A percentile compares a stretch with the other conserved stretches of the same genome.
Evolutionary conservation across 345 rosid genomes (phyloP).

Genomic region (Populus deltoides): DNA sequence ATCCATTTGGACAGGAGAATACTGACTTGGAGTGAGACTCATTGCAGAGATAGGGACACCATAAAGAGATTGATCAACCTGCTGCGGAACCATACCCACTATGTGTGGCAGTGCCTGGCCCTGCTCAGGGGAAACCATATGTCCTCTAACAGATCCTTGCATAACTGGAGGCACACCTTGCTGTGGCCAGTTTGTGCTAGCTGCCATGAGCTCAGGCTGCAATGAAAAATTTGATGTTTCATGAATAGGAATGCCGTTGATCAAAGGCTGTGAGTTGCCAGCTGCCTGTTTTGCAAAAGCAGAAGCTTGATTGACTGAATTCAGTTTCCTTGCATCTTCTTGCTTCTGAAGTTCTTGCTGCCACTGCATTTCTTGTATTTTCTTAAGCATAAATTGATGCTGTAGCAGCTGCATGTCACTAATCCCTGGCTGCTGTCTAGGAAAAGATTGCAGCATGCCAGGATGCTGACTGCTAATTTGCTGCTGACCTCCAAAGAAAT

Average conservation of each 20-base stretch:
- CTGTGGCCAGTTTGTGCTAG: constrained; percentile 47
- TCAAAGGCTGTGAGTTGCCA: constrained; percentile 38
- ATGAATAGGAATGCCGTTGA: constrained; percentile 53
- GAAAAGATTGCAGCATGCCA: constrained; percentile 24
- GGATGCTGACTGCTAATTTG: constrained; percentile 36
- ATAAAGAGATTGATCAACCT: constrained; percentile 47
- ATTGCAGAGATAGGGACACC: constrained; percentile 48
- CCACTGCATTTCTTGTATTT: constrained; percentile 69
- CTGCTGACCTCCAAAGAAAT: constrained; percentile 41
- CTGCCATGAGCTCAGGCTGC: constrained; percentile 18
- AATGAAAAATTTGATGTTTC: constrained; percentile 45
- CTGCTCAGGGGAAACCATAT: constrained; percentile 36
- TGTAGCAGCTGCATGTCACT: constrained; percentile 65
- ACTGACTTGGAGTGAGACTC: constrained; percentile 25
- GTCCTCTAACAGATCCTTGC: constrained; percentile 44
- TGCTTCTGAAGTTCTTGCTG: constrained; percentile 52
- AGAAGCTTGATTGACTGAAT: constrained; percentile 41
- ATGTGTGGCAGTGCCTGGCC: constrained; percentile 35
- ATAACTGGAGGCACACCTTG: constrained; percentile 35
- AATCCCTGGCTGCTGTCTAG: constrained; percentile 56
- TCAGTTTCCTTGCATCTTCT: constrained; percentile 47
- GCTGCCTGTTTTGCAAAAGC: constrained; percentile 39
- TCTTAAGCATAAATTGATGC: constrained; percentile 64
- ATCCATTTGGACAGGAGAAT: constrained; percentile 21
- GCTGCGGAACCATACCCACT: constrained; percentile 49